Percentiles rank a stretch among this genome's conserved stretches.
phyloP scores from a whole-genome alignment of 2,329 filamentous ascomycete species.

The Monosporascus sp. region DNA sequence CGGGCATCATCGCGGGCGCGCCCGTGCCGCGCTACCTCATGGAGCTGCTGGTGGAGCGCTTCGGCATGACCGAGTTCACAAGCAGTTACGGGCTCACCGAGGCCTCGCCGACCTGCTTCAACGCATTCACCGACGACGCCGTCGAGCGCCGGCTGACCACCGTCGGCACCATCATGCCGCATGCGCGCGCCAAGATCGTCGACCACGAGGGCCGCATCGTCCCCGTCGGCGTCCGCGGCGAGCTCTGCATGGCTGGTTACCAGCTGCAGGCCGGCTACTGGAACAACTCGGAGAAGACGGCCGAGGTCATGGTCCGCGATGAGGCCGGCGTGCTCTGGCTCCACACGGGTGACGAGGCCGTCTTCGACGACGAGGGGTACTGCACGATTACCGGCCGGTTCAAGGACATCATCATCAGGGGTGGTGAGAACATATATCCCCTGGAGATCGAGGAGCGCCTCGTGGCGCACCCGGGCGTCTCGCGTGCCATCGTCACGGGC shows the following conservation, averaged over 20 bases:
- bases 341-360: constrained; percentile 65
- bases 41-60: constrained; percentile 62
- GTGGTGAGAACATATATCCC: constrained; percentile 69
- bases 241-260: constrained; percentile 75
- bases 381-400: constrained; percentile 70
- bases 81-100: constrained; percentile 71
- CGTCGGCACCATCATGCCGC: constrained; percentile 71
- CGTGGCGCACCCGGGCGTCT: constrained; percentile 56
- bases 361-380: constrained; percentile 63
- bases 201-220: constrained; percentile 61
- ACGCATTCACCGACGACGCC: constrained; percentile 68
- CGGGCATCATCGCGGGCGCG: constrained; percentile 74
- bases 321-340: constrained; percentile 53
- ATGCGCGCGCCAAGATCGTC: constrained; percentile 72
- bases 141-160: constrained; percentile 63
- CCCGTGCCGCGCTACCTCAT: constrained; percentile 72
- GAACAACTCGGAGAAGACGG: constrained; percentile 71
- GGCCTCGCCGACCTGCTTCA: constrained; percentile 75
- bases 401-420: constrained; percentile 76
- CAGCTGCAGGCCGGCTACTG: constrained; percentile 64
- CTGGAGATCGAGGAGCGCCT: constrained; percentile 71
- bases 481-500: constrained; percentile 64
- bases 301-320: constrained; percentile 51
- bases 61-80: constrained; percentile 72
- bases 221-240: constrained; percentile 62